Evolutionary conservation across 2,329 filamentous ascomycete genomes (phyloP), one percentile per base, ranked within the genome.

Genomic region (Botryosphaeria dothidea): DNA sequence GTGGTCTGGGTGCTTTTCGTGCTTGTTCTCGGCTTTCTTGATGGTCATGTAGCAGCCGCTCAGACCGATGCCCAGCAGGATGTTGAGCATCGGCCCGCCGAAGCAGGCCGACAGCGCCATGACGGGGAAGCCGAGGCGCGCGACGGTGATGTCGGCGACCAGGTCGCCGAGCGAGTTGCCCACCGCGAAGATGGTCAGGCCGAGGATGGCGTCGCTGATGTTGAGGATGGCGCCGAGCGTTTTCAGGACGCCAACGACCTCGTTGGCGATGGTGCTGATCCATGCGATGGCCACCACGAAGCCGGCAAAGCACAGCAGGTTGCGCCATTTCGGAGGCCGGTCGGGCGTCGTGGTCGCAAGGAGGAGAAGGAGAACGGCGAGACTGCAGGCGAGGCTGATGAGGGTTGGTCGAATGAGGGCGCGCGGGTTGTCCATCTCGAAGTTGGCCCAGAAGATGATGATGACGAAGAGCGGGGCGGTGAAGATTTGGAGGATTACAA

Each of bases 41-140:
- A 96, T 83, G 65, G 92, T 93, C 85, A 97, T 95, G 75, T 93
- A 96, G 43, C 92, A 85, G 17, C 95, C 95, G 27, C 91, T 91
- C 3, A 98, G 83, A n/a, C 95, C 95, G 61, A 99, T 93, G 0
- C 95, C 95, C 3, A 99, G 86, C 0, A 99, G 81, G 68, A 99
- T 99, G 72, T 99, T 99, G 45, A 99, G 86, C 92, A 99, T 94
- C 0, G 95, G 95, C 0, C 95, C 96, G n/a, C 95, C 95, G 75
- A 99, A 97, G 75, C 95, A 99, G 4, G 95, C 95, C 36, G 92
- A 93, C 45, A 90, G 80, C 0, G 95, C 95, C 95, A 99, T 99
- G 68, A 99, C 93, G 0, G 95, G 95, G 77, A 93, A 97, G 2
- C 95, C 95, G 2, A 99, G 86, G 36, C 92, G 88, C 3, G 95